Evolutionary conservation across 257 asterid genomes (phyloP), one percentile per base, ranked within the genome.

Genomic region (Eustoma russellianum): DNA sequence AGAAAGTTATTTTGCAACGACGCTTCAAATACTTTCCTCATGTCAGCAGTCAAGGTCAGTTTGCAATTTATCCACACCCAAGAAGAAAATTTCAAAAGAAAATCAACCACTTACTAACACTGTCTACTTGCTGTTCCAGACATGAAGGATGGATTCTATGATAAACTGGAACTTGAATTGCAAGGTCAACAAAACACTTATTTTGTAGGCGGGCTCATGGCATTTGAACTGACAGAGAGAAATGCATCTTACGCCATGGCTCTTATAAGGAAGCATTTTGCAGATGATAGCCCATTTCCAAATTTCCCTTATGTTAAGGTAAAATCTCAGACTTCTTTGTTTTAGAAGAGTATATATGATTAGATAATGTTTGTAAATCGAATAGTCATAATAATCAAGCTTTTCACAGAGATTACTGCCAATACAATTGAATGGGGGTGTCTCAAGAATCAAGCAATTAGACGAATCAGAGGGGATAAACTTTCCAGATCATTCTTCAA

Each of bases 181-280:
- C 94, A 84, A 59, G 91, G 94, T 45, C 72, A 79, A 64, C 24
- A 67, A 17, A 84, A 77, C 72, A 81, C 88, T 47, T 84, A 77
- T 64, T 84, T 66, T 43, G 59, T 79, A 13, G 91, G 94, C 12
- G 91, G 91, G 15, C 78, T 84, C 48, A 73, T 81, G 88, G 94
- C 94, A 3, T 84, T 81, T 70, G 94, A 84, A 74, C 79, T 84
- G 13, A 84, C 94, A 0, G 94, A 84, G 68, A 75, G 94, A 64
- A 84, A 84, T 56, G 83, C 94, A 41, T 52, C 80, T 15, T 81
- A 84, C n/a, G 72, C 94, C 3, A 84, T 79, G 76, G 74, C 79
- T 50, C 72, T 84, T 60, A 57, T 84, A 43, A 53, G 74, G 57
- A 79, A 65, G 64, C 91, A 84, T 66, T 81, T 84, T 34, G 86